Percentiles rank a stretch among this genome's conserved stretches.
Conservation (phyloP, 139 green algal genomes). For the Haematococcus lacustris region DNA sequence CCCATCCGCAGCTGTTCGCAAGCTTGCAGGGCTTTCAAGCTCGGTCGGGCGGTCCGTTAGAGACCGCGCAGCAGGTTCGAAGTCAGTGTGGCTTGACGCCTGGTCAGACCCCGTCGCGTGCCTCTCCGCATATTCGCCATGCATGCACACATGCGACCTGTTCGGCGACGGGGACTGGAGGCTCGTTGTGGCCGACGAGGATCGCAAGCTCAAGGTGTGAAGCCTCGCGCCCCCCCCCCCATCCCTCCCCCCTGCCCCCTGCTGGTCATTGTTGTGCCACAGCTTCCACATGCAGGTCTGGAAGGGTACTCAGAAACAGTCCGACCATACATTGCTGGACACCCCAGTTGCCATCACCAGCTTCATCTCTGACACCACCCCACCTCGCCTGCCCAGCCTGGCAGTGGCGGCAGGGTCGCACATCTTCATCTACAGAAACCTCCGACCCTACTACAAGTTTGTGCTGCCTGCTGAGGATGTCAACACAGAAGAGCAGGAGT, state of each 20-base stretch:
- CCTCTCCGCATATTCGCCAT: conserved; percentile 39
- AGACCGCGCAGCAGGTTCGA: background rate
- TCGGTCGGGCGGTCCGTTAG: background rate
- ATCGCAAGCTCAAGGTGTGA: conserved; percentile 59
- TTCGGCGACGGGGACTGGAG: conserved; percentile 62
- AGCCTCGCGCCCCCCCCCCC: too few species aligned
- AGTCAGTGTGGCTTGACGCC: background rate
- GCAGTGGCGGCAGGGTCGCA: conserved; percentile 50
- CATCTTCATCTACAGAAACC: conserved; percentile 69
- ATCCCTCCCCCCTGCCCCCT: too few species aligned
- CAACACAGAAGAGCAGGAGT: conserved; percentile 41
- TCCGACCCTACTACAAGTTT: conserved; percentile 71
- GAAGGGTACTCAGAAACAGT: conserved; percentile 49
- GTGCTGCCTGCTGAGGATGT: conserved; percentile 40
- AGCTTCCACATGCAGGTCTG: conserved; percentile 55
- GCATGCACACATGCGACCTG: conserved; percentile 50
- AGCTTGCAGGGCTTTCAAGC: background rate
- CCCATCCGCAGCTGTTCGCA: background rate
- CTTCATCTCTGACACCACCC: conserved; percentile 34
- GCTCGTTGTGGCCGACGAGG: conserved; percentile 53
- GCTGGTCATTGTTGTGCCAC: too few species aligned
- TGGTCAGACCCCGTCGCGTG: conserved; percentile 41
- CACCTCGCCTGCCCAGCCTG: conserved; percentile 35
- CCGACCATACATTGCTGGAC: conserved; percentile 55
- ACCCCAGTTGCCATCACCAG: conserved; percentile 37